Conservation (phyloP, 2,329 filamentous ascomycete species). For the Fusarium lyarnte region DNA sequence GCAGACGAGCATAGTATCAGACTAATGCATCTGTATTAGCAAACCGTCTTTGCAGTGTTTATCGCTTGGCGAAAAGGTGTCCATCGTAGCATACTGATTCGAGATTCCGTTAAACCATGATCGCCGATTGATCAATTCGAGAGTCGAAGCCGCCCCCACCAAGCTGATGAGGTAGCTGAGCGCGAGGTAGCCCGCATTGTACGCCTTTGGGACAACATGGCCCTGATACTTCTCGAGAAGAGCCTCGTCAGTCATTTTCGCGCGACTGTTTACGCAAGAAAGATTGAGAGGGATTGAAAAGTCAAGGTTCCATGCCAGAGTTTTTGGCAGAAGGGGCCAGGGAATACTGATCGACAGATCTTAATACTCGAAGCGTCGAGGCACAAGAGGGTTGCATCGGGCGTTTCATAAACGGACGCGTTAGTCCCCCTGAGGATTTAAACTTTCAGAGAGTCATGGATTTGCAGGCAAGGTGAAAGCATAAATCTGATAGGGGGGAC, state of each 20-base stretch:
- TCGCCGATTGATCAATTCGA: conserved; percentile 16
- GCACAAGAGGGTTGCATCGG: neutral
- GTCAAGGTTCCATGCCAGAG: neutral
- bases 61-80: neutral
- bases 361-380: neutral
- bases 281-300: neutral
- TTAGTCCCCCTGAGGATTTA: neutral
- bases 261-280: neutral
- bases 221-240: conserved; percentile 13
- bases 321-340: neutral
- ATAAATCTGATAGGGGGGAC: neutral
- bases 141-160: conserved; percentile 19
- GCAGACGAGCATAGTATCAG: conserved; percentile 5
- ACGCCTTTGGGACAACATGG: conserved; percentile 12
- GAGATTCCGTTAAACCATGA: conserved; percentile 22
- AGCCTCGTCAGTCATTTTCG: conserved; percentile 1
- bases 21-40: conserved; percentile 1
- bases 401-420: conserved; percentile 1
- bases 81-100: conserved; percentile 2
- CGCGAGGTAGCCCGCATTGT: conserved; percentile 13
- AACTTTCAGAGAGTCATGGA: neutral
- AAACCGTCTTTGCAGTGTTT: neutral
- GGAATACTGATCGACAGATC: neutral
- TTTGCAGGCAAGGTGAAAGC: neutral
- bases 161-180: conserved; percentile 20